Conservation (phyloP, 2,329 filamentous ascomycete species). For the Lachnellula occidentalis region DNA sequence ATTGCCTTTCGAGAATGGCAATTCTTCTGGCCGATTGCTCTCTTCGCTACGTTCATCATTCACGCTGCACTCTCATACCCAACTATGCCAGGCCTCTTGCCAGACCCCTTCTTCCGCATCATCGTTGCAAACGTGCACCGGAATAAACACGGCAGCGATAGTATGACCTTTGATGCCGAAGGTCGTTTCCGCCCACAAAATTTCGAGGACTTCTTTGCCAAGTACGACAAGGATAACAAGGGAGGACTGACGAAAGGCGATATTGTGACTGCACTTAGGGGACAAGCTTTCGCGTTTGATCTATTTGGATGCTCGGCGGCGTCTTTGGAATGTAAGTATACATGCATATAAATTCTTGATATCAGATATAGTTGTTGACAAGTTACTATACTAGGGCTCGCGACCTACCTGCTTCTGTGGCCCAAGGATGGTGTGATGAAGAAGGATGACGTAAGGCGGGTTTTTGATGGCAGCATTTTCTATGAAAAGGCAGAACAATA, state of each 20-base stretch:
- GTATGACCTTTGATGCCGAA: constrained; percentile 42
- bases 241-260: constrained; percentile 36
- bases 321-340: constrained; percentile 33
- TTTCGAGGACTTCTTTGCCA: constrained; percentile 46
- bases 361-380: no score
- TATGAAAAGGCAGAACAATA: constrained; percentile 35
- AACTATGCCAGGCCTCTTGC: constrained; percentile 35
- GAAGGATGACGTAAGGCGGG: constrained; percentile 51
- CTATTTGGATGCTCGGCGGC: constrained; percentile 35
- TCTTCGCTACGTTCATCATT: constrained; percentile 42
- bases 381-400: no score
- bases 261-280: constrained; percentile 34
- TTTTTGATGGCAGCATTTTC: constrained; percentile 50
- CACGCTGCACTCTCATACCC: constrained; percentile 45
- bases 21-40: constrained; percentile 38
- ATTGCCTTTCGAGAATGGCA: constrained; percentile 41
- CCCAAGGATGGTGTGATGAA: constrained; percentile 49
- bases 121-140: constrained; percentile 31
- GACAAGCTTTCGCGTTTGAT: constrained; percentile 38
- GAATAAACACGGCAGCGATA: constrained; percentile 42
- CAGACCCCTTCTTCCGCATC: constrained; percentile 37
- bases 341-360: no score
- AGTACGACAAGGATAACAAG: constrained; percentile 35
- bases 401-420: constrained; percentile 48
- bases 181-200: constrained; percentile 44